A percentile compares a stretch with the other conserved stretches of the same genome.
These are phyloP conservation scores for Macrolepiota albuminosa DNA, from an alignment of 768 basidiomycete genomes.

Conservation along the genomic window DNA sequence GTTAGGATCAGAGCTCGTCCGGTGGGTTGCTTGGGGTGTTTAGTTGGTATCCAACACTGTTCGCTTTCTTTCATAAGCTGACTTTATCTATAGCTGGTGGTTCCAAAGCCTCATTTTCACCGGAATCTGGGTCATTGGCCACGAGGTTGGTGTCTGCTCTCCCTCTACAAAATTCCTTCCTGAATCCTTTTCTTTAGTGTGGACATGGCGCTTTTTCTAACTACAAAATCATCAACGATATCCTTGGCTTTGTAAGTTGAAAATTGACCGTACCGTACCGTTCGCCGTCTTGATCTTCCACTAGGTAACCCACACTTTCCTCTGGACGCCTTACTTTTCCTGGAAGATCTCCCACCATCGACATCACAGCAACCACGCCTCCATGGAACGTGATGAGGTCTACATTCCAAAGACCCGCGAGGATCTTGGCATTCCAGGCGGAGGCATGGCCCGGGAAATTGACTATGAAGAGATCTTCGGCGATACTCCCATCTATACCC, in stretches of 20 bases:
- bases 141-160: slow-evolving; percentile 34
- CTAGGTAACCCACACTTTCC: slow-evolving; percentile 39
- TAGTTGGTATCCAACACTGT: slow-evolving; percentile 33
- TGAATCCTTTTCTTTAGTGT: slow-evolving; percentile 29
- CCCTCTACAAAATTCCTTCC: slow-evolving; percentile 1
- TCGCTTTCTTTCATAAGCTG: neutral
- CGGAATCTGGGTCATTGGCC: slow-evolving; percentile 57
- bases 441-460: slow-evolving; percentile 24
- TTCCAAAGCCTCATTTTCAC: slow-evolving; percentile 57
- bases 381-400: slow-evolving; percentile 51
- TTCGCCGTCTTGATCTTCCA: slow-evolving; percentile 4
- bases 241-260: slow-evolving; percentile 45
- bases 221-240: slow-evolving; percentile 41
- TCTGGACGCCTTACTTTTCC: slow-evolving; percentile 51
- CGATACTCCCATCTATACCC: slow-evolving; percentile 57
- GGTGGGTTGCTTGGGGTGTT: slow-evolving; percentile 40
- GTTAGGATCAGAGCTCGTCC: slow-evolving; percentile 29
- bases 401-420: slow-evolving; percentile 59
- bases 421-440: slow-evolving; percentile 47
- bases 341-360: slow-evolving; percentile 54
- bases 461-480: slow-evolving; percentile 54
- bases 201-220: slow-evolving; percentile 55
- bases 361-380: slow-evolving; percentile 47
- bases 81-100: slow-evolving; percentile 42
- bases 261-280: neutral